Conservation (phyloP, 2,329 filamentous ascomycete species). For the Talaromyces rugulosus region DNA sequence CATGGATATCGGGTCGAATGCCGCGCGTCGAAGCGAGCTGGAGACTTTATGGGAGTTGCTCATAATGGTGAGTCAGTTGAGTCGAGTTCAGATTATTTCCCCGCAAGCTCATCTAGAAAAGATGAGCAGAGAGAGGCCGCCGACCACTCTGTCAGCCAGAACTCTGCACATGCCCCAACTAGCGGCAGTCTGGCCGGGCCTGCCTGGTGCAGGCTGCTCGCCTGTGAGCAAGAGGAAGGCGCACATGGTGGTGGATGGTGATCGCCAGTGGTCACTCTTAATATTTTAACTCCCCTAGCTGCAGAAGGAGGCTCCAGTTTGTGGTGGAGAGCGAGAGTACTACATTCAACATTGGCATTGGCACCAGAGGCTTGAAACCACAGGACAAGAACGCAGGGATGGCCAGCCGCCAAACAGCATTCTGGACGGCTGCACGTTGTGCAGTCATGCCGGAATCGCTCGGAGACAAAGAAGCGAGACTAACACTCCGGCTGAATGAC, state of each 20-base stretch:
- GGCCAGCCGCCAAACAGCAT: not conserved
- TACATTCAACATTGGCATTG: no score
- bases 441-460: not conserved
- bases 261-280: not conserved
- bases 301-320: not conserved
- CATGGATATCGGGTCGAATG: not conserved
- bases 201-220: not conserved
- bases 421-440: not conserved
- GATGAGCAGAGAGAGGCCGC: not conserved
- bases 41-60: not conserved
- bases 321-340: no score
- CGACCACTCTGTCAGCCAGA: not conserved
- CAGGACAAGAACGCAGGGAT: not conserved
- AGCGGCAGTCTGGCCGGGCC: not conserved
- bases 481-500: not conserved
- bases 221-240: not conserved
- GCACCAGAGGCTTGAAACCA: no score
- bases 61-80: not conserved
- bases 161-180: not conserved
- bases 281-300: not conserved
- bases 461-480: not conserved
- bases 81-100: not conserved
- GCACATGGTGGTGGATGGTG: not conserved
- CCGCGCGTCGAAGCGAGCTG: not conserved
- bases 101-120: not conserved